phyloP scores from a whole-genome alignment of 257 asterid species.

The Penstemon eatonii region DNA sequence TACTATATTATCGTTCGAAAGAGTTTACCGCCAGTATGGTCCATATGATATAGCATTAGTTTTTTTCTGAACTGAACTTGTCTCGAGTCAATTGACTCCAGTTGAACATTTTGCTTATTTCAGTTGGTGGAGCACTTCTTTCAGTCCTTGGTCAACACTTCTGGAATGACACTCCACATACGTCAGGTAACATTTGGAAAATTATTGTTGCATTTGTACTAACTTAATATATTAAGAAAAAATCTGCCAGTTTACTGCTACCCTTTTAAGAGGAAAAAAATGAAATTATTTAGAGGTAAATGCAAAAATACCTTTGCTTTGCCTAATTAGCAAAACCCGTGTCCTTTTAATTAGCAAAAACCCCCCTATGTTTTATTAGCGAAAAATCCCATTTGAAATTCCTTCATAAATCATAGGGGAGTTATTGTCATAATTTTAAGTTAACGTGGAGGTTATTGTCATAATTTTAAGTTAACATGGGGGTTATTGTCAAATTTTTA shows the following conservation, averaged over 20 bases:
- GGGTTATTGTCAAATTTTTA: too few species aligned
- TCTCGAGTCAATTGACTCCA: slow-evolving; percentile 14
- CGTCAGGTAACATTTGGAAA: slow-evolving; percentile 58
- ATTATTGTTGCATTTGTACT: not conserved
- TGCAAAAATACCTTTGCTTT: too few species aligned
- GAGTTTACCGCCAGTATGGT: not conserved
- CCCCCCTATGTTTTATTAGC: too few species aligned
- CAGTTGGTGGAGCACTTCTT: slow-evolving; percentile 99
- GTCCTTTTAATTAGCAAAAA: too few species aligned
- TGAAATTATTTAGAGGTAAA: too few species aligned
- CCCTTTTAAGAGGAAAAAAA: not conserved
- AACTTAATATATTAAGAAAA: not conserved
- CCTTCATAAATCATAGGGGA: too few species aligned
- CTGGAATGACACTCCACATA: slow-evolving; percentile 98
- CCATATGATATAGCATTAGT: not conserved
- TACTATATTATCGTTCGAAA: not conserved
- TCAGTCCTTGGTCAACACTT: slow-evolving; percentile 93
- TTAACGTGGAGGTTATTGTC: too few species aligned
- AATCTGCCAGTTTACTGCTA: not conserved
- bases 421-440: too few species aligned
- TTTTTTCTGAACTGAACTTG: slow-evolving; percentile 7
- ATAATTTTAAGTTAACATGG: too few species aligned
- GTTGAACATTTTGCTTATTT: slow-evolving; percentile 29
- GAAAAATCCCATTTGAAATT: too few species aligned
- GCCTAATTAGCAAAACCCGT: too few species aligned